Conservation (phyloP, 192 early-diverging fungal species). For the Diversispora eburnea region DNA sequence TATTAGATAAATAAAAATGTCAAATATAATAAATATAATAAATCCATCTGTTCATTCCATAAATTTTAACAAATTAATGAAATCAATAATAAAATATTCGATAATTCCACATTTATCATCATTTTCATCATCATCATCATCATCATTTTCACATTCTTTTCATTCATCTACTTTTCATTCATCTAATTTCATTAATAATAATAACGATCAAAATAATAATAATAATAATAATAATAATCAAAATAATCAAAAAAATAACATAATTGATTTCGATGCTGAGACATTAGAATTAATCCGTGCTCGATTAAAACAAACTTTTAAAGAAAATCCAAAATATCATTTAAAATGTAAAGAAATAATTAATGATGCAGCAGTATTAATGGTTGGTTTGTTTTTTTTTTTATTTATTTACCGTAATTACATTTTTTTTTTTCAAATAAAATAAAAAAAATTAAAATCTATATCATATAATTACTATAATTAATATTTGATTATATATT, state of each 20-base stretch:
- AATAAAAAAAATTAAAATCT: background rate
- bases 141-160: too few relatives aligned
- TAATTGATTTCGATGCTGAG: background rate
- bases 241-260: background rate
- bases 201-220: background rate
- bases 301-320: background rate
- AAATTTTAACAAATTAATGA: too few relatives aligned
- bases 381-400: background rate
- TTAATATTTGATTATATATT: too few relatives aligned
- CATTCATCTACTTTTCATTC: too few relatives aligned
- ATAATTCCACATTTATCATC: too few relatives aligned
- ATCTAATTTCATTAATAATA: background rate
- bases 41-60: too few relatives aligned
- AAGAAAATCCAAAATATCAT: background rate
- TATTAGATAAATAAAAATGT: too few relatives aligned
- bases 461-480: background rate
- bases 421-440: background rate
- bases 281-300: background rate
- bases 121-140: too few relatives aligned
- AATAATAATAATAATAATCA: too few relatives aligned
- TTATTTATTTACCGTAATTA: background rate
- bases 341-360: background rate
- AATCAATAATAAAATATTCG: too few relatives aligned
- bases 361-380: constrained; percentile 7
- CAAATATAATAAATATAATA: too few relatives aligned